Evolutionary conservation across 1,139 yeast genomes (phyloP).

Genomic region (Pichia sp.): DNA sequence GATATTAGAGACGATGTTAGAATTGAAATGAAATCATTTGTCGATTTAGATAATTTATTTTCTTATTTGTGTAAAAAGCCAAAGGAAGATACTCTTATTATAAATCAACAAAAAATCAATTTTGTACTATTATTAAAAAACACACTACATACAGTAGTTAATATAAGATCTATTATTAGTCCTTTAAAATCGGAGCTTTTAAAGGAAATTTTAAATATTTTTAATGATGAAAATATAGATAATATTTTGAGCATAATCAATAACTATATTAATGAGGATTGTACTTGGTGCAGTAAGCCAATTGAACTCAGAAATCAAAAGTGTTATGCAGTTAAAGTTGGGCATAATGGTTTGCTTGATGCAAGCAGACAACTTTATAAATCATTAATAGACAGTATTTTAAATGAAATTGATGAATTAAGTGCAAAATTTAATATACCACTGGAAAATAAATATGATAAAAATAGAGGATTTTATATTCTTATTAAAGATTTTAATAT

Average conservation of each 20-base stretch:
- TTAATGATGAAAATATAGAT: conserved; percentile 25
- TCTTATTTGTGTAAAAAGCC: conserved; percentile 21
- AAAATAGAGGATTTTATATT: conserved; percentile 35
- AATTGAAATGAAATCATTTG: conserved; percentile 26
- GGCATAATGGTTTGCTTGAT: conserved; percentile 41
- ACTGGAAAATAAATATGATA: conserved; percentile 33
- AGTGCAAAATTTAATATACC: conserved; percentile 23
- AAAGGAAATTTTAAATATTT: conserved; percentile 29
- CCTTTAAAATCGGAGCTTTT: conserved; percentile 24
- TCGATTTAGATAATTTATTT: conserved; percentile 33
- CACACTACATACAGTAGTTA: conserved; percentile 18
- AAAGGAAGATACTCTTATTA: conserved; percentile 19
- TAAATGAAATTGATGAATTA: conserved; percentile 25
- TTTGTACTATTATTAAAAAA: conserved; percentile 35
- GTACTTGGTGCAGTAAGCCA: conserved; percentile 35
- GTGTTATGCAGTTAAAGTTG: conserved; percentile 39
- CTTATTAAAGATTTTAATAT: conserved; percentile 23
- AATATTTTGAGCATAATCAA: conserved; percentile 28
- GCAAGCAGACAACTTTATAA: conserved; percentile 38
- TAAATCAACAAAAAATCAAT: conserved; percentile 35
- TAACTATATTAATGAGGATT: conserved; percentile 35
- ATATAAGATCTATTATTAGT: conserved; percentile 17
- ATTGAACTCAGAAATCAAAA: conserved; percentile 39
- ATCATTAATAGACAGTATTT: conserved; percentile 33
- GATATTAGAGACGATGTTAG: conserved; percentile 22